These are phyloP conservation scores for Sporisorium graminicola DNA, from an alignment of 1,284 basidiomycete species.

Conservation along the genomic window DNA sequence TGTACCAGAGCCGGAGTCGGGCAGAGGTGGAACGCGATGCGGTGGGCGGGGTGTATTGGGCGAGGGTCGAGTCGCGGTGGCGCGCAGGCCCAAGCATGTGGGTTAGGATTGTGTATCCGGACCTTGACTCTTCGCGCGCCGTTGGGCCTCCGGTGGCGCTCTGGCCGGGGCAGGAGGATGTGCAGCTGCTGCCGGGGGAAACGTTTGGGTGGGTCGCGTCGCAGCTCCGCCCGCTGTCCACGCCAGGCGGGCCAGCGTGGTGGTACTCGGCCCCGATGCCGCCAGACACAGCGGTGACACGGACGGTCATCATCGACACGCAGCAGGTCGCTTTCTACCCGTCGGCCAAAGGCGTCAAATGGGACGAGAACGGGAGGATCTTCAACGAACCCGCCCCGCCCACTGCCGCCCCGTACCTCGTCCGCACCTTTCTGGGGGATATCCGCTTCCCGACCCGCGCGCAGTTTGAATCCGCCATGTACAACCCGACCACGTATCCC, in stretches of 20 bases:
- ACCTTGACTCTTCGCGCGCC: background rate
- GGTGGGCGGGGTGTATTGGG: constrained; percentile 45
- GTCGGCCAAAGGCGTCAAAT: constrained; percentile 28
- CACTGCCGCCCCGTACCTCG: constrained; percentile 35
- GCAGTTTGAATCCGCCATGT: constrained; percentile 19
- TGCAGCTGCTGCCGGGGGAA: constrained; percentile 26
- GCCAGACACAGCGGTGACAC: constrained; percentile 37
- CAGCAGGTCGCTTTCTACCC: constrained; percentile 40
- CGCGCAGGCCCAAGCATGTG: constrained; percentile 38
- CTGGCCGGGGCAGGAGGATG: background rate
- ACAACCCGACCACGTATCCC: constrained; percentile 13
- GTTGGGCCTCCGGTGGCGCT: constrained; percentile 2
- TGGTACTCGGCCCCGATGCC: constrained; percentile 28
- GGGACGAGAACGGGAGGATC: constrained; percentile 24
- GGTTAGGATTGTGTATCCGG: constrained; percentile 38
- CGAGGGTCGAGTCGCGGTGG: constrained; percentile 52
- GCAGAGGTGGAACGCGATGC: constrained; percentile 39
- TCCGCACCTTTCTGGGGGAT: constrained; percentile 33
- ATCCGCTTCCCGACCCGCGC: constrained; percentile 9
- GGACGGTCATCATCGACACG: constrained; percentile 48
- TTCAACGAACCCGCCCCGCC: constrained; percentile 21
- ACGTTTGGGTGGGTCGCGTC: constrained; percentile 48
- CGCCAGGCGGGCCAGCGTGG: background rate
- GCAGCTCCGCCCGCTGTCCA: constrained; percentile 21
- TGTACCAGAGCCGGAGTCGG: constrained; percentile 27